Base-by-base conservation (phyloP, 192 early-diverging fungal genomes). In the Umbelopsis isabellina region DNA sequence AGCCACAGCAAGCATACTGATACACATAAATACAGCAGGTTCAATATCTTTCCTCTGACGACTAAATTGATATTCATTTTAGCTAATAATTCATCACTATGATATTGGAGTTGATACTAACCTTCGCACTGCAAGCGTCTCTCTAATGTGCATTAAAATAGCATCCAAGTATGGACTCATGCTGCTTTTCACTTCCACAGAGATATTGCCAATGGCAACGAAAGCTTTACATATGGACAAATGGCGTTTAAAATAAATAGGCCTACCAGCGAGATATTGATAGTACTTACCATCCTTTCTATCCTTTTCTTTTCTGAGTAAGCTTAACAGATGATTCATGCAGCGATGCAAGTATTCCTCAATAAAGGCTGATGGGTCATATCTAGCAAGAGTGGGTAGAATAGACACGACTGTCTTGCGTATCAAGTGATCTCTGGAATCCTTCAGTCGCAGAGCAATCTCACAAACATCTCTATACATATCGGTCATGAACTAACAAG, bases 1-100 rank as follows among this genome's bases (percentile, higher is more conserved):
- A 20, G 96, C 94, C 11, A 83, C 82, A 1, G 95, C 95, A 47
- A 99, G 83, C 87, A 92, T 93, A 27, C 90, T 92, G 49, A 98
- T 90, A 67, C 95, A 95, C 73, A 89, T 85, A 67, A 95, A 94
- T 20, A 93, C 85, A 20, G 89, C 82, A 2, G 77, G 81, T 45
- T 90, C 86, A 0, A 82, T 84, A 49, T 87, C 87, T 51, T 86
- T 86, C 2, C 80, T 72, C 10, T 80, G 78, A 68, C 89, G 85
- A 50, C 82, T 78, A 70, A 82, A 72, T 67, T 25, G 48, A 37
- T 13, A 30, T 46, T 44, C 12, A n/a, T 18, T 0, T 27, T 50
- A 45, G 21, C 4, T 61, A 11, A 18, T 51, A 15, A 44, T 50
- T 41, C 3, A 20, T 11, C 21, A 41, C 41, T 37, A 16, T 23